Evolutionary conservation across 192 early-diverging fungal species (phyloP).

Genomic region (Mortierella hygrophila): DNA sequence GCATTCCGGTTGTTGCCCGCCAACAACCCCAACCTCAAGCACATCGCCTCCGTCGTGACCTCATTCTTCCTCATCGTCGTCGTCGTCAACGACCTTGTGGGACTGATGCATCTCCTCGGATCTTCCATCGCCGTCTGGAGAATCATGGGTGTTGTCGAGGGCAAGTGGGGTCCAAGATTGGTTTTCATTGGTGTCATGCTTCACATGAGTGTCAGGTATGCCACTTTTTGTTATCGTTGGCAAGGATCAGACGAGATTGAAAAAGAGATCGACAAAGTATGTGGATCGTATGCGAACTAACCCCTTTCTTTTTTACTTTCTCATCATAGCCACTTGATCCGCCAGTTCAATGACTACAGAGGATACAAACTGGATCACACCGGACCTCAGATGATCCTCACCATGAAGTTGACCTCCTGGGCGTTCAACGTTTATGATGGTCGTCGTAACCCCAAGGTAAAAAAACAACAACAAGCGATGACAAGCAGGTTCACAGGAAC

Average conservation of each 20-base stretch:
- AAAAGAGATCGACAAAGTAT: neutral
- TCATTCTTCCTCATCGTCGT: slow-evolving; percentile 66
- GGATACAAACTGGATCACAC: slow-evolving; percentile 84
- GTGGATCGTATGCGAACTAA: neutral
- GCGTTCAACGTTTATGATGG: slow-evolving; percentile 90
- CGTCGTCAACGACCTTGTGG: slow-evolving; percentile 69
- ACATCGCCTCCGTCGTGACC: slow-evolving; percentile 69
- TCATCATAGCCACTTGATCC: slow-evolving; percentile 60
- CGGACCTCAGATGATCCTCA: slow-evolving; percentile 93
- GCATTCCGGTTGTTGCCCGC: slow-evolving; percentile 69
- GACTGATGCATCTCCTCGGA: slow-evolving; percentile 66
- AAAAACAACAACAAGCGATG: neutral
- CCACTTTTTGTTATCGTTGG: neutral
- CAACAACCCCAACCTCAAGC: slow-evolving; percentile 59
- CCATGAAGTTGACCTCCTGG: slow-evolving; percentile 92
- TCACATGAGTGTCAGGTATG: slow-evolving; percentile 71
- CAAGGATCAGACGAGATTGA: neutral
- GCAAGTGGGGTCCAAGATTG: slow-evolving; percentile 62
- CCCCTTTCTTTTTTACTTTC: slow-evolving; percentile 9
- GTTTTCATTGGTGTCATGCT: slow-evolving; percentile 75
- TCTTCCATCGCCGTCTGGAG: slow-evolving; percentile 65
- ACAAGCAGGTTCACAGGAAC: neutral
- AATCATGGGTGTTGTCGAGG: slow-evolving; percentile 62
- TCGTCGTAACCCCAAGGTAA: slow-evolving; percentile 56
- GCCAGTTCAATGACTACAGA: slow-evolving; percentile 59